Base-by-base conservation (phyloP, 768 basidiomycete genomes). In the Cystoderma amianthinum region DNA sequence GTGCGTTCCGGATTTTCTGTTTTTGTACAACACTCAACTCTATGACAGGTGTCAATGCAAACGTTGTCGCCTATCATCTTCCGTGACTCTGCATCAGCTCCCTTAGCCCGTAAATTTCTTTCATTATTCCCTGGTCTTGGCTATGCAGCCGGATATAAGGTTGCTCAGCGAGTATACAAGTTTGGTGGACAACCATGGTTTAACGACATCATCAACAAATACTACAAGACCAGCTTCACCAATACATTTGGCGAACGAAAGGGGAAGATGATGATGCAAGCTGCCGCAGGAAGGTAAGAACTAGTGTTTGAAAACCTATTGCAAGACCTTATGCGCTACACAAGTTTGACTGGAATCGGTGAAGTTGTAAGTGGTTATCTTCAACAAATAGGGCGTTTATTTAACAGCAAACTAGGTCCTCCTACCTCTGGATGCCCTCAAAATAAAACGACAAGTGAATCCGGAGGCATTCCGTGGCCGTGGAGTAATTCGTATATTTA, bases 151-250 rank as follows among this genome's bases (percentile, higher is more conserved):
- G 94, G 96, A 3, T 99, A 98, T 80, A 99, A 98, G 63, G 67
- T 97, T 55, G 65, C 90, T 0, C 93, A 97, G 64, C 80, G 93
- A 39, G 76, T 91, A 53, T 95, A 94, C 81, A 99, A 96, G 67
- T 99, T 98, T 54, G 95, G 95, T 47, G 95, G 95, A 4, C 95
- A 99, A 65, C 95, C 95, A 11, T 98, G 82, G 76, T 96, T 97
- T 65, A 86, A 92, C 65, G 96, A 98, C 66, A 53, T 94, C 58
- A 82, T 99, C 61, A 73, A 74, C 48, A 78, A 74, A 54, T 72
- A 93, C 64, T 90, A 85, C 71, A 87, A 86, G 61, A 68, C 74
- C n/a, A 56, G 69, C 40, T 96, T 95, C 67, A 85, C 79, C 41
- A 82, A 78, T 54, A 64, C 75, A 1, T 95, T 98, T 60, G 95